Base-by-base conservation (phyloP, 306 rosid species). In the Vicia villosa region DNA sequence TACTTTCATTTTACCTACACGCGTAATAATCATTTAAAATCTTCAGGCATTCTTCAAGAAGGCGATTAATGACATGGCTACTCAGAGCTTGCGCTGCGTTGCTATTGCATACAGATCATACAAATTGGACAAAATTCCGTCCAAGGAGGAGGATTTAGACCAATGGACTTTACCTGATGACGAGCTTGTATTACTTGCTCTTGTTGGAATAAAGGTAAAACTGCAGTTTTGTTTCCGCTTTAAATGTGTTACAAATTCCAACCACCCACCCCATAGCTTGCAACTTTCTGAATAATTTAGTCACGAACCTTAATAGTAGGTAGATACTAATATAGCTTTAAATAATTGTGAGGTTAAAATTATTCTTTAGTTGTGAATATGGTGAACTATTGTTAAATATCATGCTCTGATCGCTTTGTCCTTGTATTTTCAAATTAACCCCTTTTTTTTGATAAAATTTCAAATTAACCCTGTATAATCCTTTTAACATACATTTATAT, bases 161-260 rank as follows among this genome's bases (percentile, higher is more conserved):
- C 81, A 85, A 65, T 94, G 98, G 98, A 66, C 81, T 54, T 86
- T 94, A 80, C 97, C 98, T n/a, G 95, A 91, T 47, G 76, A 87
- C 16, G 85, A 91, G 63, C 95, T 94, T 77, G 83, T 84, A 79
- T 83, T 94, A 83, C 96, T 94, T 78, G 95, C 86, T 68, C 87
- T 94, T 66, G 92, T 90, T 76, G 98, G 98, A 72, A 94, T 90
- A 74, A 94, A 94, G 96, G 98, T 90, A 83, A 80, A 59, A 62
- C 55, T 22, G 41, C 16, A 63, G 26, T 41, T 45, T 10, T 5
- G 22, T 56, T 15, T 77, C 40, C 61, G 52, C 24, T 26, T 47
- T 17, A 3, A 22, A 15, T 49, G 34, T 57, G 52, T 65, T 55
- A 43, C 21, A 66, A 43, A 66, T 57, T 45, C 58, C 15, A 21